These are phyloP conservation scores for Populus hybrid DNA, from an alignment of 441 rosid species.

Conservation along the genomic window DNA sequence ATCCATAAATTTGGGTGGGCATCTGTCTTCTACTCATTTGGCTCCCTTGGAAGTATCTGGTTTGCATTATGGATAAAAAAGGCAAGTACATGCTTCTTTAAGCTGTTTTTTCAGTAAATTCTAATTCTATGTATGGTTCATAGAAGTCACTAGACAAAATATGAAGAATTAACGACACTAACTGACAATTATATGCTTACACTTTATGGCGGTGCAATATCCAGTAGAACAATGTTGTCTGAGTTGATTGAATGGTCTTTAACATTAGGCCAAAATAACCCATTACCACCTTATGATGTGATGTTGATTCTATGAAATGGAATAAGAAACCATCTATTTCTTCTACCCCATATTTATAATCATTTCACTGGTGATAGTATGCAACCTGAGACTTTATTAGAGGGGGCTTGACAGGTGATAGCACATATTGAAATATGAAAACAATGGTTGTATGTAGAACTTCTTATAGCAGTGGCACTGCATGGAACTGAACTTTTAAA, in stretches of 20 bases:
- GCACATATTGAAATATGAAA: background rate
- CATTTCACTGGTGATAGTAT: background rate
- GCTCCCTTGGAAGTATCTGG: conserved; percentile 96
- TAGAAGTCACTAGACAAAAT: background rate
- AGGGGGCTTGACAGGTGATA: background rate
- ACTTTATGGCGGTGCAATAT: background rate
- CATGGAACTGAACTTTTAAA: conserved; percentile 11
- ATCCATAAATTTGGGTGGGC: conserved; percentile 95
- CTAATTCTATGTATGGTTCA: background rate
- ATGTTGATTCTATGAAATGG: background rate
- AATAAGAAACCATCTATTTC: background rate
- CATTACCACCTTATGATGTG: background rate
- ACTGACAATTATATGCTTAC: background rate
- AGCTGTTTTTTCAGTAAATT: background rate
- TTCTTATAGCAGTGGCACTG: conserved; percentile 1
- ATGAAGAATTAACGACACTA: background rate
- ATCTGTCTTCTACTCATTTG: conserved; percentile 91
- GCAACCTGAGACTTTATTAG: background rate
- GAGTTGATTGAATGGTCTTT: background rate
- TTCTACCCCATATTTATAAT: background rate
- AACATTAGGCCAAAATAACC: background rate
- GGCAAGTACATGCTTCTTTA: conserved; percentile 38
- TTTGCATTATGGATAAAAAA: conserved; percentile 71
- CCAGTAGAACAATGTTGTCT: background rate
- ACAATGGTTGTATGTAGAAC: background rate